Base-by-base conservation (phyloP, 129 eudicot genomes). In the Tagetes erecta region DNA sequence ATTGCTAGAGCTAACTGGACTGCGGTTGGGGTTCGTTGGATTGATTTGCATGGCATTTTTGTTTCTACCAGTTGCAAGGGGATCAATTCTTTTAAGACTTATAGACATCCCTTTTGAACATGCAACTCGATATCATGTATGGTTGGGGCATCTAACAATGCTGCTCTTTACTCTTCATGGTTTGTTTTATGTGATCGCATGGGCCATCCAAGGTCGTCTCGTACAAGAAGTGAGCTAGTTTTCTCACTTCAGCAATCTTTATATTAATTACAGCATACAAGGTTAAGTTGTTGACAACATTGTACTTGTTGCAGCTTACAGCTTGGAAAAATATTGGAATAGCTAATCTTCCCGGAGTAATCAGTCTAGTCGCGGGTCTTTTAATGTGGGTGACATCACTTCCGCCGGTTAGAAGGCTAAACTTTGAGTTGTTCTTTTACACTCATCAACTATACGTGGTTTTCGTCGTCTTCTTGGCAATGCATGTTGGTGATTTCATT, bases 101-200 rank as follows among this genome's bases (percentile, higher is more conserved):
- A 77, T 95, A 39, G 94, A 87, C 65, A 88, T 95, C 76, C 96
- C 99, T 27, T 95, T 88, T 74, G 99, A 91, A 81, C 94, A 88
- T 75, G 96, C 94, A 6, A 82, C 92, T 51, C 81, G 92, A 72
- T 95, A 95, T 53, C 99, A 95, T 65, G 94, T 95, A 31, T 95
- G 99, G 99, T 70, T 95, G 55, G 99, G 99, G 45, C 97, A 95
- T 80, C 94, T 95, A 8, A 91, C 99, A 0, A 91, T 91, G 99
- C 0, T 57, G n/a, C 77, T 95, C 69, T 95, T 95, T 50, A 84
- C 94, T 66, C 90, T 91, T 66, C 99, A 95, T 73, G 96, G 97
- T 72, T 76, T 88, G 35, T 80, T 69, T 68, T 95, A 78, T 68
- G 87, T 83, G 35, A 81, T 85, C 6, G 84, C 80, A 0, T 95